These are phyloP conservation scores for Verticillium klebahnii DNA, from an alignment of 2,329 filamentous ascomycete species.

Conservation along the genomic window DNA sequence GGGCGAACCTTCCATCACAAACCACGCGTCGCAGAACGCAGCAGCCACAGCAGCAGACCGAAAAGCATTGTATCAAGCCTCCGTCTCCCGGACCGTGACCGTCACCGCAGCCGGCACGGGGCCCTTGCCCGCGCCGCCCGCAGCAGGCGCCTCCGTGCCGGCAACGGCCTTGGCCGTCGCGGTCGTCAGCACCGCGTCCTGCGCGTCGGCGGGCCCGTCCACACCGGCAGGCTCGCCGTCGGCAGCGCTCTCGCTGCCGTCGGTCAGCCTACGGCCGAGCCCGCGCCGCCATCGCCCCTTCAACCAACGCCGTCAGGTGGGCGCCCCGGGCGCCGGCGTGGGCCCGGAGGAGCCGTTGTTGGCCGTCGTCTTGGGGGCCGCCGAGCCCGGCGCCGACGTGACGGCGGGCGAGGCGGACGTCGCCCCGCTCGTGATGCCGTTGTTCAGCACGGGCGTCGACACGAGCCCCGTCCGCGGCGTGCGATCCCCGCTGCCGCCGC, in stretches of 20 bases:
- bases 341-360: neutral
- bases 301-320: constrained; percentile 16
- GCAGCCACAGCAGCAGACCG: constrained; percentile 4
- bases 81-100: constrained; percentile 9
- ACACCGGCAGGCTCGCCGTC: neutral
- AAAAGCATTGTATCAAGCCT: neutral
- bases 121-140: neutral
- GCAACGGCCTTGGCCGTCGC: neutral
- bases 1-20: constrained; percentile 5
- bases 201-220: neutral
- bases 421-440: neutral
- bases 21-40: neutral
- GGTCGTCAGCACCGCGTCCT: constrained; percentile 5
- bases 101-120: constrained; percentile 3
- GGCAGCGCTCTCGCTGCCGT: constrained; percentile 3
- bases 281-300: constrained; percentile 14
- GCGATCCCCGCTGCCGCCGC: constrained; percentile 13
- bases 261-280: constrained; percentile 1
- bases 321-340: neutral
- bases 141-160: neutral
- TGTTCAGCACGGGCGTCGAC: constrained; percentile 3
- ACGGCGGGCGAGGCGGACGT: neutral
- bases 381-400: neutral
- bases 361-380: constrained; percentile 1
- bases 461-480: constrained; percentile 7